Evolutionary conservation across 192 early-diverging fungal genomes (phyloP), one percentile per base, ranked within the genome.

Genomic region (Coemansia sp.): DNA sequence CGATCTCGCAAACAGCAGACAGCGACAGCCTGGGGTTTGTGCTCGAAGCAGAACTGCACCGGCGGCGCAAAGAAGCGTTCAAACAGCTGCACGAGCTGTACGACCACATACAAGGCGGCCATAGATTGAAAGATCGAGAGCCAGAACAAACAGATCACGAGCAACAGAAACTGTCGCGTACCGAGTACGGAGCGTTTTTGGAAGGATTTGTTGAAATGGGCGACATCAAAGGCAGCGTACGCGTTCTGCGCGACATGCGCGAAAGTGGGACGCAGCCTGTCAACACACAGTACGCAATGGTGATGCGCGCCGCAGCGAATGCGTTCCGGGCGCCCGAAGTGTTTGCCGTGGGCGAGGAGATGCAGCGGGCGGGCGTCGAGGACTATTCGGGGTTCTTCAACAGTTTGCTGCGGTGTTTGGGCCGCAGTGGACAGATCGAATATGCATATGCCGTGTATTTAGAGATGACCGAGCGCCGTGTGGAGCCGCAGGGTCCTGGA

Each of bases 221-320:
- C 10, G 60, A 59, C 59, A 57, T 48, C 15, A 1, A 8, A 2
- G 48, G 24, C 1, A 60, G 78, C 50, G 38, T 69, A 5, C 3
- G 8, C 10, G 72, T 75, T 35, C 65, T 81, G 49, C 65, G 55
- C n/a, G 58, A 53, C 5, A 81, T 75, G 78, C 65, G 72, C 8
- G 4, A 7, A 23, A 15, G 35, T 2, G 63, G 62, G 0, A 14
- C 49, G 3, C 15, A 5, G 15, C 54, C 56, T 0, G 35, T 52
- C 0, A 23, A 7, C 4, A 51, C 69, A 52, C 78, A 81, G 65
- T 71, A 62, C 37, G 22, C 56, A 11, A 66, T 64, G 62, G 78
- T 67, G 29, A 51, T 75, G 53, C 49, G 47, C 38, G 41, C 45
- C 24, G 66, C 72, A 8, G 43, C 45, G 11, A 22, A 21, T 10